Evolutionary conservation across 495 filamentous ascomycete species (phyloP).

Genomic region (Staphylotrichum tortipilum): DNA sequence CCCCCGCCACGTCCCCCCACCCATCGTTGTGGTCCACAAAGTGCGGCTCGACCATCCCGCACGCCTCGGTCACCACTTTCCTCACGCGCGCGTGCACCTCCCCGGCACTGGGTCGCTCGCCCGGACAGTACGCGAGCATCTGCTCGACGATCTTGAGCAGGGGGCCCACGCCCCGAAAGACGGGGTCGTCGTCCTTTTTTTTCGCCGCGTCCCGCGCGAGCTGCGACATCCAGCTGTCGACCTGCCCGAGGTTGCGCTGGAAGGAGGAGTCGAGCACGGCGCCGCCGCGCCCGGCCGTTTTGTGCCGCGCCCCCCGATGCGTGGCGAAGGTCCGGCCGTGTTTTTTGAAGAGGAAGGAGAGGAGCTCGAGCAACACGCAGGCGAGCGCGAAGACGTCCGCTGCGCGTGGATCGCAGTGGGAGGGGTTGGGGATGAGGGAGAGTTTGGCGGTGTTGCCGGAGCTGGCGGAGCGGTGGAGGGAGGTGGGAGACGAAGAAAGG

Average conservation of each 20-base stretch:
- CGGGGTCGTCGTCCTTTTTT: constrained; percentile 53
- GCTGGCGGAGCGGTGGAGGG: constrained; percentile 21
- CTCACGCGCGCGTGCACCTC: constrained; percentile 38
- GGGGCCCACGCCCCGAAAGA: constrained; percentile 39
- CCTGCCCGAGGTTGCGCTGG: constrained; percentile 69
- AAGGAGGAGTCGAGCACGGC: constrained; percentile 69
- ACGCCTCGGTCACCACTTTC: constrained; percentile 37
- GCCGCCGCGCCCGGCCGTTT: constrained; percentile 54
- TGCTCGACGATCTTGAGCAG: constrained; percentile 37
- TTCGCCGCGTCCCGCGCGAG: constrained; percentile 61
- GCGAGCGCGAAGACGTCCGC: constrained; percentile 73
- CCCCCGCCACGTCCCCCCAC: too few species aligned
- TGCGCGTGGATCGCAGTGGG: constrained; percentile 35
- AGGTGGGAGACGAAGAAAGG: constrained; percentile 23
- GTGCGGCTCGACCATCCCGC: constrained; percentile 36
- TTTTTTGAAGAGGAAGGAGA: constrained; percentile 66
- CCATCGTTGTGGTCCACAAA: constrained; percentile 32
- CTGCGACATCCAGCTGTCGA: constrained; percentile 66
- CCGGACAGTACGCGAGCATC: constrained; percentile 39
- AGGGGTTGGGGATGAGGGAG: too few species aligned
- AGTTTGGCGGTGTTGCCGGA: constrained; percentile 19
- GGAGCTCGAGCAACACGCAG: constrained; percentile 58
- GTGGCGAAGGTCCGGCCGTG: constrained; percentile 60
- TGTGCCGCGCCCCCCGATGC: constrained; percentile 64
- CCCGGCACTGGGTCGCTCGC: constrained; percentile 36